Evolutionary conservation across 805 yeast genomes (phyloP), one percentile per base, ranked within the genome.

Genomic region (Hanseniaspora valbyensis): DNA sequence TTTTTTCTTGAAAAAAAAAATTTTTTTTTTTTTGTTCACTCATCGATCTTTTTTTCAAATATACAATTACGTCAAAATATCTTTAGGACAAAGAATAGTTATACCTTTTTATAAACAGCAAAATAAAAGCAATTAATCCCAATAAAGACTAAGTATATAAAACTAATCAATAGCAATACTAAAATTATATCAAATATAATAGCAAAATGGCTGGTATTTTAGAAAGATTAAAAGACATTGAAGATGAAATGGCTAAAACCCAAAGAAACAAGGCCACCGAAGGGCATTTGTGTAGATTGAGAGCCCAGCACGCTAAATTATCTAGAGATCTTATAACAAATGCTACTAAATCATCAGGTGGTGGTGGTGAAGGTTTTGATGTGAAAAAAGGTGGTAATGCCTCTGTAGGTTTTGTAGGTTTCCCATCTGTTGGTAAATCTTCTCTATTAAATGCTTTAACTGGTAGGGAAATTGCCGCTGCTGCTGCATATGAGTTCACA

Each of bases 371-470:
- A 21, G 98, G 98, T 7, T 92, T 92, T 67, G 99, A 92, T 70
- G 97, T 92, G 41, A 95, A 95, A n/a, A 79, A 96, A 66, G 90
- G 96, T 0, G 99, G 99, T 68, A 96, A 86, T 13, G 96, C 96
- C 3, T 79, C 95, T 8, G 94, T 92, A 48, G 99, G 98, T 9
- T 92, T 89, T 64, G 95, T 92, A 40, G 99, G 99, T 2, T 92
- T 92, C 64, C 99, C 99, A 1, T 89, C 97, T 0, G 98, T 92
- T 28, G 76, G 75, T 54, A 84, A 84, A 61, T 79, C 86, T 8
- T 92, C 99, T 1, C 69, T 92, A 53, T 74, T 92, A 57, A 79
- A 86, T 26, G 83, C 86, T 65, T 70, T 92, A 44, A 92, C 98
- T 0, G 97, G 98, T 55, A 89, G 96, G 2, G 95, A 87, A 63